Conservation (phyloP, 2,329 filamentous ascomycete species). For the Aspergillus texensis region DNA sequence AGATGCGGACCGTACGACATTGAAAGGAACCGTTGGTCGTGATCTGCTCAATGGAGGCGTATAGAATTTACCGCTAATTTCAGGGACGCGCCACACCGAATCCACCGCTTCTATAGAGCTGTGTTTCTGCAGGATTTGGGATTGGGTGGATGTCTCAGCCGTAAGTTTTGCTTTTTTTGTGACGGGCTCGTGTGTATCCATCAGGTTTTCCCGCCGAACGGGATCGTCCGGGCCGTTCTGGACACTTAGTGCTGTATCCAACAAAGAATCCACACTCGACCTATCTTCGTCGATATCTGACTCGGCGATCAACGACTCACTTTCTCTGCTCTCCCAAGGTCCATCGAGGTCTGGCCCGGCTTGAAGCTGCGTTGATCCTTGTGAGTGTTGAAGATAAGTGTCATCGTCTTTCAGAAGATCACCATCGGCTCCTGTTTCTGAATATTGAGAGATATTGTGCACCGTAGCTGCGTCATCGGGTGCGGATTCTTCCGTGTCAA, state of each 20-base stretch:
- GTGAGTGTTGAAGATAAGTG: constrained; percentile 11
- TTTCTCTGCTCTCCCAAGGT: constrained; percentile 4
- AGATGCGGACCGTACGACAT: constrained; percentile 30
- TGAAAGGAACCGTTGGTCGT: constrained; percentile 14
- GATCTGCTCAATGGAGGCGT: constrained; percentile 27
- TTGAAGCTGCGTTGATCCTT: constrained; percentile 11
- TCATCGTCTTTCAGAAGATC: constrained; percentile 6
- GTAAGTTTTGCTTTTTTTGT: constrained; percentile 23
- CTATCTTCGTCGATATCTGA: constrained; percentile 25
- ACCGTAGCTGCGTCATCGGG: neutral
- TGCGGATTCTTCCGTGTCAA: constrained; percentile 6
- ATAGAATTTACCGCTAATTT: constrained; percentile 29
- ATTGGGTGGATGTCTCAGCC: constrained; percentile 20
- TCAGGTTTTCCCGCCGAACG: constrained; percentile 6
- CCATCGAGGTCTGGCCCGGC: constrained; percentile 5
- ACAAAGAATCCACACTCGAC: constrained; percentile 27
- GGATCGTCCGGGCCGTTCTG: constrained; percentile 10
- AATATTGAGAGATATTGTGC: constrained; percentile 3
- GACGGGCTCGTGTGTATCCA: constrained; percentile 11
- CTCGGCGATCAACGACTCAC: constrained; percentile 13
- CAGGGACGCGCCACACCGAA: constrained; percentile 35
- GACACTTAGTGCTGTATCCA: constrained; percentile 22
- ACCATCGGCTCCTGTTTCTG: constrained; percentile 10
- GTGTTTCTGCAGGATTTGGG: constrained; percentile 3
- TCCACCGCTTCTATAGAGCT: constrained; percentile 23